A percentile compares a stretch with the other conserved stretches of the same genome.
Evolutionary conservation across 768 basidiomycete species (phyloP).

Genomic region (Rhodotorula babjevae): DNA sequence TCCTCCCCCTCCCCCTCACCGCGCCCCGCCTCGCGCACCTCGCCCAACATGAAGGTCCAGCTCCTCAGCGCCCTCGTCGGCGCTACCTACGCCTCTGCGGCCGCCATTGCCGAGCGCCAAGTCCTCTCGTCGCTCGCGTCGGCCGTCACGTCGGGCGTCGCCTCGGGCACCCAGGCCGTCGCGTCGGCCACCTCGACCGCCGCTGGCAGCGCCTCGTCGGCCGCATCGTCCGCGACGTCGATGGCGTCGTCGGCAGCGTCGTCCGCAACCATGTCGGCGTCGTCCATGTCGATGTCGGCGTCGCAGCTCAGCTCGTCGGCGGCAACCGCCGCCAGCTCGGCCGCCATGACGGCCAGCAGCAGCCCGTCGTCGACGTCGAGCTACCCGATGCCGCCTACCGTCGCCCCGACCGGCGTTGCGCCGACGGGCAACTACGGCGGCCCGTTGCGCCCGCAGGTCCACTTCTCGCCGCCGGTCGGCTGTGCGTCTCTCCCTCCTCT

Average conservation of each 20-base stretch:
- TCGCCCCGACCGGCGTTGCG: constrained; percentile 24
- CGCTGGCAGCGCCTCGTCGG: not conserved
- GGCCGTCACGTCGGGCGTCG: not conserved
- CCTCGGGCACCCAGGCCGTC: no score
- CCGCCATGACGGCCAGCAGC: not conserved
- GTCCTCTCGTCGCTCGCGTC: not conserved
- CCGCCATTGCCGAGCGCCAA: constrained; percentile 1
- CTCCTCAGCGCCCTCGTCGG: not conserved
- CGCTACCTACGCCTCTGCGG: not conserved
- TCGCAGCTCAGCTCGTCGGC: not conserved
- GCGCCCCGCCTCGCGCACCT: no score
- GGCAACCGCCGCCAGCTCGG: not conserved
- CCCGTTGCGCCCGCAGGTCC: constrained; percentile 41
- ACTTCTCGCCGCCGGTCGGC: constrained; percentile 43
- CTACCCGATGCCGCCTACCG: not conserved
- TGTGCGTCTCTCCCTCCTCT: constrained; percentile 41
- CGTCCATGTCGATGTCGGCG: not conserved
- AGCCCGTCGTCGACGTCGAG: not conserved
- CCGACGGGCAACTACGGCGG: constrained; percentile 43
- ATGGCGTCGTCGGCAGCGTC: no score
- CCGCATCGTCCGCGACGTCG: not conserved
- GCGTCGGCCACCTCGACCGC: not conserved
- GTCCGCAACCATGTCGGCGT: no score
- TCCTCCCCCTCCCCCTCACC: no score
- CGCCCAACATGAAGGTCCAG: not conserved